Conservation (phyloP, 202 grass and related monocot genomes). For the Setaria viridis region DNA sequence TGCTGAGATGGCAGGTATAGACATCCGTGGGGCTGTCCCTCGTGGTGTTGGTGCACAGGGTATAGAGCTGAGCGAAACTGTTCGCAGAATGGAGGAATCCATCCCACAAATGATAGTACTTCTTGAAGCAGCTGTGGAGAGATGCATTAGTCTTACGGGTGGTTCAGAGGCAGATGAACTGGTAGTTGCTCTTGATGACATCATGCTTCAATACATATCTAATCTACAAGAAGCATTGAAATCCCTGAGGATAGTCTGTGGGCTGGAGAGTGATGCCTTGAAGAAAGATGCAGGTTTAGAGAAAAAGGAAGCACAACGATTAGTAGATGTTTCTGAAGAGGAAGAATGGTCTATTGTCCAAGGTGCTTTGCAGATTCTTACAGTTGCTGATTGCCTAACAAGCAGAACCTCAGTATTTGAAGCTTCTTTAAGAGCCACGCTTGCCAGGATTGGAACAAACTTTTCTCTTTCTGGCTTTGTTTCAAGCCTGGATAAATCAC, state of each 20-base stretch:
- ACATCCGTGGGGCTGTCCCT: slow-evolving; percentile 87
- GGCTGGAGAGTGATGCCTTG: slow-evolving; percentile 66
- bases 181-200: slow-evolving; percentile 84
- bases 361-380: slow-evolving; percentile 97
- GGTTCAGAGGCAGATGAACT: slow-evolving; percentile 97
- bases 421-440: slow-evolving; percentile 95
- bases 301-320: slow-evolving; percentile 68
- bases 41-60: slow-evolving; percentile 93
- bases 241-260: slow-evolving; percentile 83
- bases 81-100: slow-evolving; percentile 99
- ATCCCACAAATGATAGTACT: slow-evolving; percentile 91
- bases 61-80: slow-evolving; percentile 98
- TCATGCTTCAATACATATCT: slow-evolving; percentile 95
- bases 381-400: slow-evolving; percentile 93
- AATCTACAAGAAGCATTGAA: slow-evolving; percentile 95
- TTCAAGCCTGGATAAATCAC: slow-evolving; percentile 61
- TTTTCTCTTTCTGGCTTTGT: slow-evolving; percentile 75
- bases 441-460: slow-evolving; percentile 93
- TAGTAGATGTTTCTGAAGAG: slow-evolving; percentile 89
- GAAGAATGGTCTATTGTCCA: slow-evolving; percentile 99
- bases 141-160: slow-evolving; percentile 94
- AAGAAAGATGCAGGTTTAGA: slow-evolving; percentile 65
- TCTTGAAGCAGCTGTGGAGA: slow-evolving; percentile 96
- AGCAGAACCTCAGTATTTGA: slow-evolving; percentile 95
- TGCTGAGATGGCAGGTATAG: slow-evolving; percentile 79